Evolutionary conservation across 768 basidiomycete species (phyloP).

Genomic region (Mycena latifolia): DNA sequence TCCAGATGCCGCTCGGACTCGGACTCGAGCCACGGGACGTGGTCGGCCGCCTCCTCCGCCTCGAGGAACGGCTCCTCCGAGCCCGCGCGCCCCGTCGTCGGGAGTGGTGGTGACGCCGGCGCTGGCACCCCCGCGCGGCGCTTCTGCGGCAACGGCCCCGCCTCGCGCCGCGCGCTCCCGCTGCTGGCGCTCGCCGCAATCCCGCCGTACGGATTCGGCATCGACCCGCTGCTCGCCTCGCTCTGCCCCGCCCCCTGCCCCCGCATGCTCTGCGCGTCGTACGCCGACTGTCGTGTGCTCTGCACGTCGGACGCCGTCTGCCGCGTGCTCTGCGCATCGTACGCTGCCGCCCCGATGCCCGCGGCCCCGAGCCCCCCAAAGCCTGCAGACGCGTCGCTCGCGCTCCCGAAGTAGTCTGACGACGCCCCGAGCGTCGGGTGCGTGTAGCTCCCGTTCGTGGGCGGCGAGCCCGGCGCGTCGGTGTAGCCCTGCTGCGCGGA

Average conservation of each 20-base stretch:
- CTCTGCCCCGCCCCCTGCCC: conserved; percentile 14
- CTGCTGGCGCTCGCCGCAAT: background rate
- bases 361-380: background rate
- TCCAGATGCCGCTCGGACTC: conserved; percentile 35
- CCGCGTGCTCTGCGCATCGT: too few species aligned
- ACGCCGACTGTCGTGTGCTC: too few species aligned
- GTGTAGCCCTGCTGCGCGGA: too few species aligned
- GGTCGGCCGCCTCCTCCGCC: conserved; percentile 11
- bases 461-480: background rate
- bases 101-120: background rate
- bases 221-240: conserved; percentile 9
- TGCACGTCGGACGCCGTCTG: too few species aligned
- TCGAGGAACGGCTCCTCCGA: conserved; percentile 33
- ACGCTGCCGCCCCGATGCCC: conserved; percentile 21
- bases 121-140: background rate
- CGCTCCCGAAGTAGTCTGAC: background rate
- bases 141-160: conserved; percentile 33
- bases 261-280: too few species aligned
- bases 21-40: background rate
- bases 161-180: conserved; percentile 19
- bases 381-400: background rate
- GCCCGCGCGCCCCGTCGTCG: conserved; percentile 5
- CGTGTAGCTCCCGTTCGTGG: too few species aligned
- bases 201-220: background rate
- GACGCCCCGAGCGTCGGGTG: too few species aligned